Evolutionary conservation across 2,329 filamentous ascomycete genomes (phyloP).

Genomic region (Sclerotinia sclerotiorum): DNA sequence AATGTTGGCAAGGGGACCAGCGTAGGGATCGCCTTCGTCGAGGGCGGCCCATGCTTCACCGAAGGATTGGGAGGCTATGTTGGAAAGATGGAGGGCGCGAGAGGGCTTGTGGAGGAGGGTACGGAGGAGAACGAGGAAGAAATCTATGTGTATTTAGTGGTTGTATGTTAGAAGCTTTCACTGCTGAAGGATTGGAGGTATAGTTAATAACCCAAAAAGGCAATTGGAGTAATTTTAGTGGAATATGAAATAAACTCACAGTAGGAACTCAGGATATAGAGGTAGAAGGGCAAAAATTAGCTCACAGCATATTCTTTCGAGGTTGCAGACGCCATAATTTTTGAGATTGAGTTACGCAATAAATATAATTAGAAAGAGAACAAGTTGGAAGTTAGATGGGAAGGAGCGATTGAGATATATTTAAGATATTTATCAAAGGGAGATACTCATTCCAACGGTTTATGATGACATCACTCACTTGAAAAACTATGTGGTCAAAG

Average conservation of each 20-base stretch:
- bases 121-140: too few species aligned
- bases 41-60: not conserved
- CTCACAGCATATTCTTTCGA: not conserved
- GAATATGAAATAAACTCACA: not conserved
- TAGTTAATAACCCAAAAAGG: too few species aligned
- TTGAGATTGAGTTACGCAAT: not conserved
- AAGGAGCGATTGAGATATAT: not conserved
- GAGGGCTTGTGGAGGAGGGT: not conserved
- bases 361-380: not conserved
- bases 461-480: not conserved
- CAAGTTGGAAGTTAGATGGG: not conserved
- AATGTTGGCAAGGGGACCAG: not conserved
- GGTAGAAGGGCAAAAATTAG: not conserved
- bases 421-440: not conserved
- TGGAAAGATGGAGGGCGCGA: not conserved
- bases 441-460: too few species aligned
- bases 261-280: not conserved
- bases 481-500: not conserved
- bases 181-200: not conserved
- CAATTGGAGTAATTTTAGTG: not conserved
- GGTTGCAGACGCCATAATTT: not conserved
- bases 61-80: not conserved
- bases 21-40: not conserved
- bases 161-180: not conserved
- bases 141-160: not conserved